Evolutionary conservation across 306 rosid species (phyloP).

Genomic region (Alnus glutinosa): DNA sequence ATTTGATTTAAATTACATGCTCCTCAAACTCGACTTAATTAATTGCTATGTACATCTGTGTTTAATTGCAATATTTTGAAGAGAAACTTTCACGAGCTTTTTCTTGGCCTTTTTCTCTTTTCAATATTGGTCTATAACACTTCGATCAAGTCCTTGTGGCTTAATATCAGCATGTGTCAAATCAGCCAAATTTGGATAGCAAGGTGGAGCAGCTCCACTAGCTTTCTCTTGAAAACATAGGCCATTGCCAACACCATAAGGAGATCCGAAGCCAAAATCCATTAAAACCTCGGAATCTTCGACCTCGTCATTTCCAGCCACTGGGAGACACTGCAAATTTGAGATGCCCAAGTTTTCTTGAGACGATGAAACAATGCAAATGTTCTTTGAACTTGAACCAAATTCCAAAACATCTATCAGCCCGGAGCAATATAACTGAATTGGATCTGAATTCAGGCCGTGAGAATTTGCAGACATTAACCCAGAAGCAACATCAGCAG

Average conservation of each 20-base stretch:
- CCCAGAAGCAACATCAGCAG: constrained; percentile 20
- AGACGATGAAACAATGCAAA: constrained; percentile 22
- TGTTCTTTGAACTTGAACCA: constrained; percentile 37
- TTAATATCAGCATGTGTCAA: constrained; percentile 37
- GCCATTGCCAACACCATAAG: constrained; percentile 38
- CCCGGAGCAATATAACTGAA: constrained; percentile 12
- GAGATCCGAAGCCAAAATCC: constrained; percentile 56
- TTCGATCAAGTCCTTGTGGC: constrained; percentile 34
- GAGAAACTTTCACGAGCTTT: not conserved
- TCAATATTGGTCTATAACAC: constrained; percentile 17
- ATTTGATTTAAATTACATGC: constrained; percentile 23
- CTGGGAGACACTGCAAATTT: constrained; percentile 29
- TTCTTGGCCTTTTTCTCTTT: not conserved
- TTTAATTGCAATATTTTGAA: constrained; percentile 4
- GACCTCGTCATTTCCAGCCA: constrained; percentile 27
- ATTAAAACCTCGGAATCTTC: constrained; percentile 35
- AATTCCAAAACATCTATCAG: constrained; percentile 31
- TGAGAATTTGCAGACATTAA: constrained; percentile 18
- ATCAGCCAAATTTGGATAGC: constrained; percentile 47
- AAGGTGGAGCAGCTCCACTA: constrained; percentile 34
- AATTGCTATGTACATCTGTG: not conserved
- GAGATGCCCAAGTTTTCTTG: constrained; percentile 52
- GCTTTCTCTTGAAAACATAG: constrained; percentile 37
- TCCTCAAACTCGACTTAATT: constrained; percentile 8
- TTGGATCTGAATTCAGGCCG: constrained; percentile 25